These are phyloP conservation scores for Phytophthora megakarya DNA, from an alignment of 352 stramenopile species.

Conservation along the genomic window DNA sequence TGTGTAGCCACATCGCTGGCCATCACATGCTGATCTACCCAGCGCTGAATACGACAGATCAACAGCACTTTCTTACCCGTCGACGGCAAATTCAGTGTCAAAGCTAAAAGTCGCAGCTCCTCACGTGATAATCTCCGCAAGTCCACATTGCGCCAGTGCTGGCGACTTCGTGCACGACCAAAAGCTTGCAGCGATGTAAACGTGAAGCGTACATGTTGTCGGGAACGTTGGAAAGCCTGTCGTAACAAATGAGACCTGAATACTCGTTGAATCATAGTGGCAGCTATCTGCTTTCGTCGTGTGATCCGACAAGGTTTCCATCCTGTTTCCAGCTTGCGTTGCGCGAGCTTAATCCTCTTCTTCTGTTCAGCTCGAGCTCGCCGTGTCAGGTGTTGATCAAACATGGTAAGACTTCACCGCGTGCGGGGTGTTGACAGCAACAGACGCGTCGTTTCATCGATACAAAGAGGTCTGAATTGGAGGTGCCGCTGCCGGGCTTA, in stretches of 20 bases:
- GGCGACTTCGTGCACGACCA: conserved; percentile 51
- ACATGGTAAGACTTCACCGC: conserved; percentile 19
- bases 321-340: conserved; percentile 63
- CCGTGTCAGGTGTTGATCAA: conserved; percentile 23
- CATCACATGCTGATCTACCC: conserved; percentile 71
- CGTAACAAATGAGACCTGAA: conserved; percentile 69
- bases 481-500: conserved; percentile 29
- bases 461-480: conserved; percentile 40
- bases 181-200: conserved; percentile 63
- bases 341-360: conserved; percentile 41
- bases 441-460: conserved; percentile 43
- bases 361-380: conserved; percentile 28
- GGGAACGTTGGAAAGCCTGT: conserved; percentile 55
- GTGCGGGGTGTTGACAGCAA: conserved; percentile 19
- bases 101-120: conserved; percentile 61
- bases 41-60: conserved; percentile 74
- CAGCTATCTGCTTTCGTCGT: conserved; percentile 53
- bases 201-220: conserved; percentile 46
- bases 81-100: conserved; percentile 72
- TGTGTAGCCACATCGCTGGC: conserved; percentile 62
- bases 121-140: conserved; percentile 63
- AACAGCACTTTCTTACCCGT: conserved; percentile 81
- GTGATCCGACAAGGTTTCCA: conserved; percentile 44
- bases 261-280: conserved; percentile 71
- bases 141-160: conserved; percentile 62